Conservation (phyloP, 495 filamentous ascomycete genomes). For the Talaromyces ruber region DNA sequence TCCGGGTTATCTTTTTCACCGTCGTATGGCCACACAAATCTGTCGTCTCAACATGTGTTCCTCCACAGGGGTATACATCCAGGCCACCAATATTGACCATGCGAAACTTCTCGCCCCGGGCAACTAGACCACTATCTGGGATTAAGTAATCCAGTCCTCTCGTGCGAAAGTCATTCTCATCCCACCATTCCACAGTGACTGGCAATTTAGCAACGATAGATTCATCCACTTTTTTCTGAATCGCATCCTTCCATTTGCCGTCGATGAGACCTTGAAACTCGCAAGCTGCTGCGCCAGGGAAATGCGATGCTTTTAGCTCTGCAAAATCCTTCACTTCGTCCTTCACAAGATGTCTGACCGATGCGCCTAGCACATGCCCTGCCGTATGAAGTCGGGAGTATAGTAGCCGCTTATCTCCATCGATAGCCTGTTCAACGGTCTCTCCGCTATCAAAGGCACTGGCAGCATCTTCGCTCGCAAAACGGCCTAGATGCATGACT, state of each 20-base stretch:
- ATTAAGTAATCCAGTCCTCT: slow-evolving; percentile 35
- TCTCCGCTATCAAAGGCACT: slow-evolving; percentile 25
- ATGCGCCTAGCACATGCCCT: slow-evolving; percentile 53
- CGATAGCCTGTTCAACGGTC: slow-evolving; percentile 38
- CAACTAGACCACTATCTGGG: slow-evolving; percentile 35
- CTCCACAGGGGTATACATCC: slow-evolving; percentile 56
- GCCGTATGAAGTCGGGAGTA: slow-evolving; percentile 57
- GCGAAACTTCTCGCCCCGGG: slow-evolving; percentile 38
- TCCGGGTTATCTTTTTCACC: slow-evolving; percentile 52
- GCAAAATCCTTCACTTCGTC: slow-evolving; percentile 40
- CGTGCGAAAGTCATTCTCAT: slow-evolving; percentile 38
- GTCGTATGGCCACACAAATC: slow-evolving; percentile 41
- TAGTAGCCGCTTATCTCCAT: slow-evolving; percentile 42
- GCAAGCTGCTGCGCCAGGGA: slow-evolving; percentile 48
- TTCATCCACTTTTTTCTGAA: slow-evolving; percentile 45
- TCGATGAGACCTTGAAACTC: slow-evolving; percentile 55
- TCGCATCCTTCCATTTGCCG: slow-evolving; percentile 46
- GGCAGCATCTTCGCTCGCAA: slow-evolving; percentile 13
- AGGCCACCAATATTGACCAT: slow-evolving; percentile 49
- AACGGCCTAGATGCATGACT: slow-evolving; percentile 51
- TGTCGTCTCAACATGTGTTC: slow-evolving; percentile 52
- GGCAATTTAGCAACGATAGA: slow-evolving; percentile 39
- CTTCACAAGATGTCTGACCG: slow-evolving; percentile 44
- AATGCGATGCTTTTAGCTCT: slow-evolving; percentile 56
- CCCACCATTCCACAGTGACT: slow-evolving; percentile 54